Evolutionary conservation across 768 basidiomycete genomes (phyloP).

Genomic region (Leccinum sublutescens): DNA sequence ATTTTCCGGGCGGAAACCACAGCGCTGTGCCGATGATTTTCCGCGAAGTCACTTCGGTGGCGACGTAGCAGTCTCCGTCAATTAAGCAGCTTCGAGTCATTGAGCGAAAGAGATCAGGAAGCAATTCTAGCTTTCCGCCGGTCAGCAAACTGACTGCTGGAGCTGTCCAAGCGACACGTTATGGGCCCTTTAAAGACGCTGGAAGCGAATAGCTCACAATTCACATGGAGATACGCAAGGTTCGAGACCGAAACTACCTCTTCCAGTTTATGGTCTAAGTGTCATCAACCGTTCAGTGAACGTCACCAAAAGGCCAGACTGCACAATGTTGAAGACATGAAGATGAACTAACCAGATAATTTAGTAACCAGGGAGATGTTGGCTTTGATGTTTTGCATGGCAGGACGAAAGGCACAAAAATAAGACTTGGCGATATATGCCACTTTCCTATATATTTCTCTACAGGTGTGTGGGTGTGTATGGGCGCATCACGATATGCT

Average conservation of each 20-base stretch:
- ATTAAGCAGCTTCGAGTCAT: slow-evolving; percentile 5
- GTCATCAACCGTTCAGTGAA: not conserved
- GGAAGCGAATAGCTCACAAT: not conserved
- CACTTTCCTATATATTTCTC: not conserved
- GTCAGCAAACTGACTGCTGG: not conserved
- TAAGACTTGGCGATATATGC: not conserved
- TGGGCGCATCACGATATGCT: not conserved
- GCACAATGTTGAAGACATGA: not conserved
- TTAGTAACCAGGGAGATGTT: not conserved
- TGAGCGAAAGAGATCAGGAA: slow-evolving; percentile 1
- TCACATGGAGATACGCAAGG: not conserved
- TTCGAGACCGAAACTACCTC: not conserved
- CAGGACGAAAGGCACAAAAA: not conserved
- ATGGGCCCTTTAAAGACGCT: not conserved
- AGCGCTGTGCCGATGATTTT: slow-evolving; percentile 5
- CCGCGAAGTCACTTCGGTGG: not conserved
- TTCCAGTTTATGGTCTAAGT: slow-evolving; percentile 1
- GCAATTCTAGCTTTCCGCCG: slow-evolving; percentile 1
- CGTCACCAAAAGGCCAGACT: not conserved
- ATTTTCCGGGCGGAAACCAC: slow-evolving; percentile 7
- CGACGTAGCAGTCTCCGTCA: slow-evolving; percentile 9
- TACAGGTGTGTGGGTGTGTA: not conserved
- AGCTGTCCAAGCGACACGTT: not conserved
- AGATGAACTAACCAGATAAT: not conserved
- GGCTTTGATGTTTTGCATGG: not conserved